Conservation (phyloP, 352 stramenopile genomes). For the Pythium chondricola region DNA sequence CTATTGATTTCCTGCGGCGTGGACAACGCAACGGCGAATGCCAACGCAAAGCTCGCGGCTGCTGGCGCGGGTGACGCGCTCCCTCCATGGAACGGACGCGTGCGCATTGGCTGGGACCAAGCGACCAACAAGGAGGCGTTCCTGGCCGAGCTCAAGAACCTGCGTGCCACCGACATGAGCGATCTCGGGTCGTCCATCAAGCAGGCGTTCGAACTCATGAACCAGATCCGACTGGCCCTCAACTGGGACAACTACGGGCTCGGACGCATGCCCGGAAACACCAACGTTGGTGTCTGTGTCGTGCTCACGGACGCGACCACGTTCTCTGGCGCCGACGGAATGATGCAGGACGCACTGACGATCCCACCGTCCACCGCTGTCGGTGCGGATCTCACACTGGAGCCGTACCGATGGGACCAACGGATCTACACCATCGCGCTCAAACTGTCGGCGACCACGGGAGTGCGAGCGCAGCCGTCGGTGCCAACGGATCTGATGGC, state of each 20-base stretch:
- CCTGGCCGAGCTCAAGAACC: slow-evolving; percentile 76
- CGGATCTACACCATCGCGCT: slow-evolving; percentile 74
- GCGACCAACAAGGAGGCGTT: slow-evolving; percentile 84
- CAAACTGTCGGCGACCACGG: slow-evolving; percentile 68
- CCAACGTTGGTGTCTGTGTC: slow-evolving; percentile 76
- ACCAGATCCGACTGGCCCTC: slow-evolving; percentile 84
- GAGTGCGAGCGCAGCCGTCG: slow-evolving; percentile 33
- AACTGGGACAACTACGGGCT: slow-evolving; percentile 86
- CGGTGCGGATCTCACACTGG: slow-evolving; percentile 68
- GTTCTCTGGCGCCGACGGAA: too few relatives aligned
- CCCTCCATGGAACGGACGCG: slow-evolving; percentile 48
- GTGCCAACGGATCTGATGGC: slow-evolving; percentile 77
- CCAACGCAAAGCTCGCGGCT: slow-evolving; percentile 3
- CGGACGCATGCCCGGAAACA: slow-evolving; percentile 74
- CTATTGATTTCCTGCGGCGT: slow-evolving; percentile 78
- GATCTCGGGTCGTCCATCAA: slow-evolving; percentile 65
- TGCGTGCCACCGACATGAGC: slow-evolving; percentile 72
- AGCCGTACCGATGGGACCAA: slow-evolving; percentile 85
- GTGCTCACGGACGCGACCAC: slow-evolving; percentile 77
- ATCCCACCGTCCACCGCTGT: slow-evolving; percentile 64
- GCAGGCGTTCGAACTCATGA: slow-evolving; percentile 86
- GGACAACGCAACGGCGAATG: slow-evolving; percentile 28
- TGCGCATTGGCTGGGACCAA: slow-evolving; percentile 82
- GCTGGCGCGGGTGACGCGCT: neutral
- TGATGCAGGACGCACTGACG: slow-evolving; percentile 59